These are phyloP conservation scores for Claviceps maximensis DNA, from an alignment of 2,329 filamentous ascomycete genomes.

Conservation along the genomic window DNA sequence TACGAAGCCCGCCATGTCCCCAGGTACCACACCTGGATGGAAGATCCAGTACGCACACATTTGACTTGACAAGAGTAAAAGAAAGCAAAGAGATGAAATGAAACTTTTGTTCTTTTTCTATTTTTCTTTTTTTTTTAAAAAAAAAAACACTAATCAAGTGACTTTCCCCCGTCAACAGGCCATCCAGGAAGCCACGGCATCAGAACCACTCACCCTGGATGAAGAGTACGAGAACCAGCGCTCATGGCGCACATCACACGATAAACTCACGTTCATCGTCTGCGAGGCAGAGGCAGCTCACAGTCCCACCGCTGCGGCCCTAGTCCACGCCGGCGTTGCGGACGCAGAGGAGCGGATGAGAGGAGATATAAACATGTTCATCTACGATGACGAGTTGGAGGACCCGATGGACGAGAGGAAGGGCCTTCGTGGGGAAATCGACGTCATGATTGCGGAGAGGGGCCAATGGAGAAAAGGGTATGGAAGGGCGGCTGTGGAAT, in stretches of 20 bases:
- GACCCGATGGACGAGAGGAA: background rate
- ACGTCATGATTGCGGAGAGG: conserved; percentile 68
- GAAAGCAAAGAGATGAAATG: background rate
- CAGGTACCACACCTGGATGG: conserved; percentile 85
- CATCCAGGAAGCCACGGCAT: conserved; percentile 75
- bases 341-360: conserved; percentile 49
- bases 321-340: conserved; percentile 23
- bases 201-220: conserved; percentile 63
- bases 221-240: conserved; percentile 85
- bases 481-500: conserved; percentile 50
- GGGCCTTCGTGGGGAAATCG: conserved; percentile 54
- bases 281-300: conserved; percentile 36
- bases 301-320: background rate
- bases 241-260: conserved; percentile 68
- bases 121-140: background rate
- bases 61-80: background rate
- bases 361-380: conserved; percentile 72
- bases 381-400: conserved; percentile 29
- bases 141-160: background rate
- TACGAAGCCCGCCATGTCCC: conserved; percentile 73
- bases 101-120: too few relatives aligned
- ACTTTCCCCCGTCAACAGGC: conserved; percentile 28
- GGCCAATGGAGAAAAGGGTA: conserved; percentile 47
- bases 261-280: conserved; percentile 88
- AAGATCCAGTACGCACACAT: conserved; percentile 45